Base-by-base conservation (phyloP, 345 rosid species). In the Eucalyptus viminalis region DNA sequence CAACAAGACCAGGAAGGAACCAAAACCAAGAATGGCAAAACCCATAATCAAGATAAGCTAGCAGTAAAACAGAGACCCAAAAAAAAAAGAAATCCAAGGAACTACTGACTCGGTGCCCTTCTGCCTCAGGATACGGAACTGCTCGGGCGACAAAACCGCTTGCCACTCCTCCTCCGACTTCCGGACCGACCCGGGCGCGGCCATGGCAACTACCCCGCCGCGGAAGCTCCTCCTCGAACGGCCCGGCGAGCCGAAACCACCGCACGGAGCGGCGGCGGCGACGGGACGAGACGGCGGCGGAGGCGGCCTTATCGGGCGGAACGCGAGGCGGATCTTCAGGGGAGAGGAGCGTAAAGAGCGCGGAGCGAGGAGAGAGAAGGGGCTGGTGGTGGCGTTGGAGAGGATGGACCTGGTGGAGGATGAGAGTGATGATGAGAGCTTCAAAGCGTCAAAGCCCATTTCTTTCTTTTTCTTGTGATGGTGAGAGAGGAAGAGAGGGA, bases 131-230 rank as follows among this genome's bases (percentile, higher is more conserved):
- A 97, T 96, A 89, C 94, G 93, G 86, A 97, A 97, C 90, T 97
- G 99, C 88, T 97, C 95, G 16, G 98, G 99, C 4, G 98, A 94
- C 29, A 97, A 94, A 90, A 96, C 65, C 29, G 96, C 96, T 43
- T 96, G 97, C 99, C 99, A 97, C 88, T 98, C 98, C 47, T 96
- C 99, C 88, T 98, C 98, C 4, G 99, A 92, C 92, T 96, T 97
- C 88, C 91, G 94, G 86, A 92, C 91, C 17, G 97, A 90, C 49
- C 94, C 97, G 76, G 95, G 80, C 90, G 93, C 92, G 60, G 95
- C 93, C 99, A 95, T 94, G 87, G 96, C 93, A 5, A 92, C 56
- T 31, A 93, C 88, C 72, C 93, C 40, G 24, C 95, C 92, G 56
- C 93, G 96, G 54, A 94, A 93, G 87, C 92, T 44, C 85, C 95